Conservation (phyloP, 2,329 filamentous ascomycete genomes). For the Aspergillus persii region DNA sequence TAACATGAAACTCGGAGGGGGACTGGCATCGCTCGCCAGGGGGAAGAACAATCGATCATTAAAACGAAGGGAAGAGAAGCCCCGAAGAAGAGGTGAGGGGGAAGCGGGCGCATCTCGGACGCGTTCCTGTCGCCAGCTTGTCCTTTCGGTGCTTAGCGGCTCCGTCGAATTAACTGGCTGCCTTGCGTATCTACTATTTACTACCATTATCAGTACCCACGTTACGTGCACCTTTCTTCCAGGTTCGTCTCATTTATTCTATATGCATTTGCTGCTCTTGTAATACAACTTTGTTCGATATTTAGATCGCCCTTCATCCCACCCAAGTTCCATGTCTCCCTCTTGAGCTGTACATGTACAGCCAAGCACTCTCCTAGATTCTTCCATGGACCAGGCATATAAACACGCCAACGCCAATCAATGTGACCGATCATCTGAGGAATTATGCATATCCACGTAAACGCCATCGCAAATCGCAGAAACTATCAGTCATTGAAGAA, state of each 20-base stretch:
- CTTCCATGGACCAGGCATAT: background rate
- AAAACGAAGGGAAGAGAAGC: background rate
- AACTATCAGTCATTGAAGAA: background rate
- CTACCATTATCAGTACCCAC: no score
- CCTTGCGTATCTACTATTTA: background rate
- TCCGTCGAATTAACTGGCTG: background rate
- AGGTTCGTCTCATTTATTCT: no score
- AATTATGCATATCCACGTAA: background rate
- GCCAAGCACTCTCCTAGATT: background rate
- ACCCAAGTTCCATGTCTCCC: background rate
- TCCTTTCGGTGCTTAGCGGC: constrained; percentile 14
- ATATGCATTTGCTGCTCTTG: no score
- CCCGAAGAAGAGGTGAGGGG: constrained; percentile 1
- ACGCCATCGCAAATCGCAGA: background rate
- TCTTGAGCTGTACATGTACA: background rate
- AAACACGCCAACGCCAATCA: background rate
- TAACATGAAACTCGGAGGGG: constrained; percentile 9
- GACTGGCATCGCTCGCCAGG: constrained; percentile 10
- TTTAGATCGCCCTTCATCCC: background rate
- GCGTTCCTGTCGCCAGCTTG: constrained; percentile 22
- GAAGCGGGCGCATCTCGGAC: constrained; percentile 10
- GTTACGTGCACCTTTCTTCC: no score
- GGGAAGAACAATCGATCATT: background rate
- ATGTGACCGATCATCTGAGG: background rate
- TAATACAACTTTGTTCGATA: no score